A percentile compares a stretch with the other conserved stretches of the same genome.
Evolutionary conservation across 352 stramenopile genomes (phyloP).

Genomic region (Globisporangium cederbergense): DNA sequence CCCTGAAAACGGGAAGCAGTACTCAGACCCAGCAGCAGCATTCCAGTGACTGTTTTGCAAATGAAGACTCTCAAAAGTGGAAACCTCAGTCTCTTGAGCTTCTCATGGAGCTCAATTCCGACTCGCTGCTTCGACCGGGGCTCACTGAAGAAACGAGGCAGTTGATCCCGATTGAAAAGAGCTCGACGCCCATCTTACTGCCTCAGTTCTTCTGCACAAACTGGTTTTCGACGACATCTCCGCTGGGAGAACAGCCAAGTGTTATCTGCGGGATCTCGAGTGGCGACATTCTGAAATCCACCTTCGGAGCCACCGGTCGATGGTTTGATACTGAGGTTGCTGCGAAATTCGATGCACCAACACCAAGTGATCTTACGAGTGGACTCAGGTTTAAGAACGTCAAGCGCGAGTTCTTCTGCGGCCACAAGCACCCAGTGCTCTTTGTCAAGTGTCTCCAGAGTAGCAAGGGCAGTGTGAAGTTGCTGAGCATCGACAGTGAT

Average conservation of each 20-base stretch:
- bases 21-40: conserved; percentile 21
- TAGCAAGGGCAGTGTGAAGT: conserved; percentile 4
- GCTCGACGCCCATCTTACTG: background rate
- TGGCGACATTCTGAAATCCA: conserved; percentile 37
- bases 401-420: conserved; percentile 39
- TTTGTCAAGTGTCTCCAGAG: conserved; percentile 30
- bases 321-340: conserved; percentile 12
- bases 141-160: conserved; percentile 22
- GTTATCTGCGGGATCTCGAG: conserved; percentile 28
- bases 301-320: conserved; percentile 9
- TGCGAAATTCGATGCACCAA: conserved; percentile 31
- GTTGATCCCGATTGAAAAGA: conserved; percentile 1
- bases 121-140: conserved; percentile 20
- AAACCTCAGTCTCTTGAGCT: conserved; percentile 30
- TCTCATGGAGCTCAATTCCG: conserved; percentile 22
- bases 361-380: conserved; percentile 2
- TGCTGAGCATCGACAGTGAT: conserved; percentile 46
- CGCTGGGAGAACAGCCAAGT: conserved; percentile 18
- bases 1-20: conserved; percentile 5
- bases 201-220: conserved; percentile 9
- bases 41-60: conserved; percentile 33
- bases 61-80: conserved; percentile 25
- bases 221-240: conserved; percentile 26
- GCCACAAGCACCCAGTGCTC: conserved; percentile 29
- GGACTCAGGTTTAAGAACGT: conserved; percentile 14